A percentile compares a stretch with the other conserved stretches of the same genome.
Evolutionary conservation across 192 early-diverging fungal genomes (phyloP).

Genomic region (Coemansia sp.): DNA sequence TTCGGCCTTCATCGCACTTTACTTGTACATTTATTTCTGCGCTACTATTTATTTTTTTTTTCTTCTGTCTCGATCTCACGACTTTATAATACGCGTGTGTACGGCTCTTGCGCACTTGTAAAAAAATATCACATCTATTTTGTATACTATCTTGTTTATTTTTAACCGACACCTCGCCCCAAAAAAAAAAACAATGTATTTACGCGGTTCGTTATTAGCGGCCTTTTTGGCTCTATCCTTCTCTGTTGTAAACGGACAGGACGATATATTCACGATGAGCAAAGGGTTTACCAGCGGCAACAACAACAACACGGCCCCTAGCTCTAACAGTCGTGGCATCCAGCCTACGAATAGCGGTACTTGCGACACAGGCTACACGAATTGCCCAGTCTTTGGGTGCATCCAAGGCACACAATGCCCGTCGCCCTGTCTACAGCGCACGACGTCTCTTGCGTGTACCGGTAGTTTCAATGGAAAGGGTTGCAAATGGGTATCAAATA

Average conservation of each 20-base stretch:
- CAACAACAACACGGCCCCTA: neutral
- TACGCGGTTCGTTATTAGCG: constrained; percentile 4
- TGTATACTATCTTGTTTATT: neutral
- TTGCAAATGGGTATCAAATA: constrained; percentile 32
- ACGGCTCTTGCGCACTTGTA: neutral
- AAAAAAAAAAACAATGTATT: neutral
- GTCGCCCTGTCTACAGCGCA: neutral
- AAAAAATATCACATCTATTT: neutral
- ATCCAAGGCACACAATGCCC: constrained; percentile 20
- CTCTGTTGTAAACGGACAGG: constrained; percentile 1
- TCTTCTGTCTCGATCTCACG: neutral
- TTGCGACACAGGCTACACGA: constrained; percentile 26
- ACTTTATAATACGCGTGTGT: no score
- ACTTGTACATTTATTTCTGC: neutral
- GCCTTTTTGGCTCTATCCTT: constrained; percentile 12
- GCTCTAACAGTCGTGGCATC: neutral
- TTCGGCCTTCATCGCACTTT: neutral
- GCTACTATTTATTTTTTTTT: no score
- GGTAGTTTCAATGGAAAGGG: constrained; percentile 43
- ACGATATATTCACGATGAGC: neutral
- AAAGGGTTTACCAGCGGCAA: neutral
- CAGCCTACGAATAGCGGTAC: neutral
- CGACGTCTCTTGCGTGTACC: no score
- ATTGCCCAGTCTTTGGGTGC: constrained; percentile 42
- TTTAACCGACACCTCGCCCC: neutral